phyloP scores from a whole-genome alignment of 1,139 yeast species.

The Magnusiomyces suaveolens region DNA sequence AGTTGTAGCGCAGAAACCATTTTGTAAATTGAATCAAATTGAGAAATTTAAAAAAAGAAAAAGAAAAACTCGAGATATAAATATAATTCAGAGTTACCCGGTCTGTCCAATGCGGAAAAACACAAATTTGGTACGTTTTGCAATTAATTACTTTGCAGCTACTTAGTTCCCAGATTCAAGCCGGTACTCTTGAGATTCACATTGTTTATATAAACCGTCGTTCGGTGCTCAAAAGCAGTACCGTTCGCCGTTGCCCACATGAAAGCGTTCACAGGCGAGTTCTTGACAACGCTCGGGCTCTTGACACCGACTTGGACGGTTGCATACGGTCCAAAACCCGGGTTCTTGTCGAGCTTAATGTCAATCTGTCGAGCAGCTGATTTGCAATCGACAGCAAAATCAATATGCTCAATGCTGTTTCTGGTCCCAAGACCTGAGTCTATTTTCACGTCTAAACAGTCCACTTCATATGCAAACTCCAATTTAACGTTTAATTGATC shows the following conservation, averaged over 20 bases:
- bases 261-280: not conserved
- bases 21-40: not conserved
- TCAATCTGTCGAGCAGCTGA: not conserved
- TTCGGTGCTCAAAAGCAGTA: not conserved
- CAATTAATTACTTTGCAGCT: no score
- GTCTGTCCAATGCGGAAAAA: not conserved
- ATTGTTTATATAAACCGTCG: not conserved
- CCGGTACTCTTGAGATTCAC: not conserved
- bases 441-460: not conserved
- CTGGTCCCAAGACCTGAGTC: not conserved
- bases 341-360: not conserved
- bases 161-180: not conserved
- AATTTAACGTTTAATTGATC: not conserved
- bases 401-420: not conserved
- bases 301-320: not conserved
- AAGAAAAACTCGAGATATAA: not conserved
- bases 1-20: not conserved
- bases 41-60: not conserved
- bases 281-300: not conserved
- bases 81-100: no score
- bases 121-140: not conserved
- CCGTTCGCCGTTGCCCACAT: not conserved
- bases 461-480: not conserved
- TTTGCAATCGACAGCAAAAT: not conserved
- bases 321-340: not conserved